A percentile compares a stretch with the other conserved stretches of the same genome.
Evolutionary conservation across 78 protist species (phyloP).

Genomic region (Diacronema lutheri): DNA sequence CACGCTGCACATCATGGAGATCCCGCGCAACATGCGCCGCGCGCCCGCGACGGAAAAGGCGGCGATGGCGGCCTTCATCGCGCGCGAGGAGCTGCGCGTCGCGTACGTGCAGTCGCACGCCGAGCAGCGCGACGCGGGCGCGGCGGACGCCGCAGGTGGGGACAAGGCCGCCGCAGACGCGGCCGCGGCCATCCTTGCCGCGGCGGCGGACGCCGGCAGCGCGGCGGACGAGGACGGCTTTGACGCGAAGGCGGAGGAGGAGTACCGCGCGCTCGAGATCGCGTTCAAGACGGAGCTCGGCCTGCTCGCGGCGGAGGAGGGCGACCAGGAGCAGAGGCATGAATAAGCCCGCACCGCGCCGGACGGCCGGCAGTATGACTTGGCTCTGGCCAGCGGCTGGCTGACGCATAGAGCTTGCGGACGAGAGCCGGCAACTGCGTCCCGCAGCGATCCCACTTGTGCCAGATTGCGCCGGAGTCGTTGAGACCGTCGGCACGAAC

Average conservation of each 20-base stretch:
- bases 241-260: neutral
- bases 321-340: too few species aligned
- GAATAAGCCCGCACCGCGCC: too few species aligned
- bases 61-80: neutral
- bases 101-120: neutral
- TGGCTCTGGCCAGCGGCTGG: too few species aligned
- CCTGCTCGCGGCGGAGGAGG: too few species aligned
- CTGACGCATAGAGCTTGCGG: too few species aligned
- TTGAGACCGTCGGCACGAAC: too few species aligned
- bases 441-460: too few species aligned
- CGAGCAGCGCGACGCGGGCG: neutral
- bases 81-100: neutral
- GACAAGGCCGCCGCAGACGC: neutral
- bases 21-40: constrained; percentile 42
- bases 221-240: neutral
- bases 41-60: neutral
- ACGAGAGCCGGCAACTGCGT: too few species aligned
- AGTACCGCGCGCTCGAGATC: too few species aligned
- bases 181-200: neutral
- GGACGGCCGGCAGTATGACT: too few species aligned
- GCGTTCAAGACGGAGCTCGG: too few species aligned
- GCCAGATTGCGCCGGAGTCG: too few species aligned
- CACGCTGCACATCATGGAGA: constrained; percentile 40
- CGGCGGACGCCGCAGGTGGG: neutral
- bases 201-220: neutral